Evolutionary conservation across 2,329 filamentous ascomycete species (phyloP).

Genomic region (Helminthosporium solani): DNA sequence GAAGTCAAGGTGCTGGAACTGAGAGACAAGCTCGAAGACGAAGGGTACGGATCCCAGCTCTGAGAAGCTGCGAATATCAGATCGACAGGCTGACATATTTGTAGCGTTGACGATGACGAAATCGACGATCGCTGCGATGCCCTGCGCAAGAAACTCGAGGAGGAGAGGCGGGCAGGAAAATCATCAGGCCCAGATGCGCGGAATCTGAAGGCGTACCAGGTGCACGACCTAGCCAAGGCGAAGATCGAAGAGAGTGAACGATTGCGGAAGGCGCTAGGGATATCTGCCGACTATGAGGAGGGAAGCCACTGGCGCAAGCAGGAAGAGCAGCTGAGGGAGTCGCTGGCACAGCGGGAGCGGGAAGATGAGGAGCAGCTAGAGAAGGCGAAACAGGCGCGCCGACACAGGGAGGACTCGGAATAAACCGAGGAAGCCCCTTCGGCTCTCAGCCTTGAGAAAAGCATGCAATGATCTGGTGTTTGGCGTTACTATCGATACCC

Average conservation of each 20-base stretch:
- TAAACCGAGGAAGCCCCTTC: conserved; percentile 6
- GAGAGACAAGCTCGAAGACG: conserved; percentile 87
- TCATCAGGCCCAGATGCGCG: conserved; percentile 45
- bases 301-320: conserved; percentile 83
- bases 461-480: not conserved
- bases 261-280: conserved; percentile 80
- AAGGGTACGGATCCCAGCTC: conserved; percentile 57
- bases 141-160: conserved; percentile 63
- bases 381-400: conserved; percentile 24
- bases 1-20: conserved; percentile 93
- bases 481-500: conserved; percentile 5
- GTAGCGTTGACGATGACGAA: conserved; percentile 79
- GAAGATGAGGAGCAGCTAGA: conserved; percentile 35
- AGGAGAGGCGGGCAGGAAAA: conserved; percentile 43
- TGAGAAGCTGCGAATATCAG: not conserved
- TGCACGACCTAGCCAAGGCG: conserved; percentile 92
- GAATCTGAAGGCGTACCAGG: conserved; percentile 84
- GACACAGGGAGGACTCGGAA: conserved; percentile 32
- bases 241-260: conserved; percentile 96
- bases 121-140: conserved; percentile 76
- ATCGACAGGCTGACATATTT: conserved; percentile 15
- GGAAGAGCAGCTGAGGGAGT: conserved; percentile 64
- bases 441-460: not conserved
- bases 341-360: conserved; percentile 42
- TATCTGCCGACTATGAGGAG: conserved; percentile 81